phyloP scores from a whole-genome alignment of 192 early-diverging fungal species.

The Dimargaris verticillata region DNA sequence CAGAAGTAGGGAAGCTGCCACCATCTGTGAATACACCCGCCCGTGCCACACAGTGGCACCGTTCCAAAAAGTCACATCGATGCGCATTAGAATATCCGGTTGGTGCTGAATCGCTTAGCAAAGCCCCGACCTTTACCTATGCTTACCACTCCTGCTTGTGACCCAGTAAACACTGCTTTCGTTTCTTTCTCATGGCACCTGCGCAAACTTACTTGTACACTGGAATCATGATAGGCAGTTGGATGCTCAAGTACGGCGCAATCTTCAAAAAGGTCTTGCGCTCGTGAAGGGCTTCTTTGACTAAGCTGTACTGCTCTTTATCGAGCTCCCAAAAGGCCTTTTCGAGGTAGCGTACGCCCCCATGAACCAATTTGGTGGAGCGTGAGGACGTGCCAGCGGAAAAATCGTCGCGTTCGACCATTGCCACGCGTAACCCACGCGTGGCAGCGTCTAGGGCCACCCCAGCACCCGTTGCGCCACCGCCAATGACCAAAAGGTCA shows the following conservation, averaged over 20 bases:
- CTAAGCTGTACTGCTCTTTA: conserved; percentile 92
- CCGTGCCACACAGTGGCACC: neutral
- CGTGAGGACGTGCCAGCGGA: conserved; percentile 78
- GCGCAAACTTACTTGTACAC: conserved; percentile 54
- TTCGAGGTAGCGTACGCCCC: conserved; percentile 91
- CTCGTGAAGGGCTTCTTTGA: conserved; percentile 88
- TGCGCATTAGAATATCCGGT: too few relatives aligned
- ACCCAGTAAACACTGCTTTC: too few relatives aligned
- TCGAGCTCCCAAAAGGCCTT: conserved; percentile 90
- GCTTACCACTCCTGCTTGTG: too few relatives aligned
- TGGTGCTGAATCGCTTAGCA: too few relatives aligned
- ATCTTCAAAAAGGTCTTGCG: conserved; percentile 84
- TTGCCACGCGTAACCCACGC: conserved; percentile 75
- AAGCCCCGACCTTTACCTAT: too few relatives aligned
- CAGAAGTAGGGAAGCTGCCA: conserved; percentile 97
- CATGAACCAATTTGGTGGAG: conserved; percentile 92
- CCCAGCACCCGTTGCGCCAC: conserved; percentile 87
- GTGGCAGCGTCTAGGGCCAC: conserved; percentile 86
- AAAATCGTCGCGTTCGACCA: conserved; percentile 95
- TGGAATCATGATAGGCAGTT: conserved; percentile 89
- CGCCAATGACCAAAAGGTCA: conserved; percentile 84
- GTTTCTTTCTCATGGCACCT: too few relatives aligned
- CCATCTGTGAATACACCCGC: conserved; percentile 32
- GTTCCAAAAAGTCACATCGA: neutral
- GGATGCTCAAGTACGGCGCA: conserved; percentile 85